Conservation (phyloP, 768 basidiomycete genomes). For the Fomitopsis pulvina region DNA sequence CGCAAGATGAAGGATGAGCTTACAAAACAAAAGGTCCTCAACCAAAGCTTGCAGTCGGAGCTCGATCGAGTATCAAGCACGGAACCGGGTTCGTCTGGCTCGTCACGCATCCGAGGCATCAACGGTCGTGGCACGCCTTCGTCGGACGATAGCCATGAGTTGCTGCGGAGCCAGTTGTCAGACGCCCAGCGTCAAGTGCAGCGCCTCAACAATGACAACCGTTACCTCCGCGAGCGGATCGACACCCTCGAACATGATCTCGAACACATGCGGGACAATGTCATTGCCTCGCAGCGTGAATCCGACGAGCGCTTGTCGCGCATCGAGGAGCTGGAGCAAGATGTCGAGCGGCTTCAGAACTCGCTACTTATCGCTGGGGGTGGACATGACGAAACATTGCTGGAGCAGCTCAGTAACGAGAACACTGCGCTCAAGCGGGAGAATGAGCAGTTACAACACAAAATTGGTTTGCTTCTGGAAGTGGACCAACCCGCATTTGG, state of each 20-base stretch:
- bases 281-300: conserved; percentile 68
- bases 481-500: conserved; percentile 76
- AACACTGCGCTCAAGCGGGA: conserved; percentile 75
- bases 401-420: conserved; percentile 80
- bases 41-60: conserved; percentile 77
- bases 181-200: conserved; percentile 76
- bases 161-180: conserved; percentile 60
- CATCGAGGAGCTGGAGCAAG: conserved; percentile 75
- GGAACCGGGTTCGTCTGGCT: conserved; percentile 31
- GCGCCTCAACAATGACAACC: conserved; percentile 66
- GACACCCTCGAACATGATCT: conserved; percentile 73
- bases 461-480: conserved; percentile 83
- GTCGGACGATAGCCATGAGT: conserved; percentile 62
- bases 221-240: conserved; percentile 67
- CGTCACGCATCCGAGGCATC: conserved; percentile 38
- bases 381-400: conserved; percentile 66
- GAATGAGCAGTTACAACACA: conserved; percentile 86
- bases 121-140: conserved; percentile 80
- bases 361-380: conserved; percentile 70
- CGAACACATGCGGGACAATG: conserved; percentile 58
- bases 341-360: conserved; percentile 69
- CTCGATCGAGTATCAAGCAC: conserved; percentile 66
- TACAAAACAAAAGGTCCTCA: conserved; percentile 81
- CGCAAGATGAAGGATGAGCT: conserved; percentile 94
- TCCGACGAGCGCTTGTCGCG: conserved; percentile 71